Evolutionary conservation across 2,329 filamentous ascomycete genomes (phyloP).

Genomic region (Talaromyces sp.): DNA sequence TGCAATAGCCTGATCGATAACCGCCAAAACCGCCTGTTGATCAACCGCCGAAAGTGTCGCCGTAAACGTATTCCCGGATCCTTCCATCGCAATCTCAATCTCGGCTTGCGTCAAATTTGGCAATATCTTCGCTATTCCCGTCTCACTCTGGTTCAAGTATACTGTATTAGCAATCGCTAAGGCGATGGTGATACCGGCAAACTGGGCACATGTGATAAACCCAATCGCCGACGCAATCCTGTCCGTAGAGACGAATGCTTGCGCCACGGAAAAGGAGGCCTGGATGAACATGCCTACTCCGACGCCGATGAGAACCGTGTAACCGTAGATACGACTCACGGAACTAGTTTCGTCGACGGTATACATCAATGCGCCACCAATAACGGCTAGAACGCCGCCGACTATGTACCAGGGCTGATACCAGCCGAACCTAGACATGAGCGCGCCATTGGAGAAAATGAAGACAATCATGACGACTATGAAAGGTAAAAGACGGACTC

Average conservation of each 20-base stretch:
- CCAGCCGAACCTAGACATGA: constrained; percentile 22
- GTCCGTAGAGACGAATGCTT: neutral
- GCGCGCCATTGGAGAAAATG: constrained; percentile 22
- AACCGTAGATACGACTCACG: constrained; percentile 26
- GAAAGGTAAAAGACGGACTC: constrained; percentile 29
- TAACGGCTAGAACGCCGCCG: constrained; percentile 23
- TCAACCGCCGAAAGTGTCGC: neutral
- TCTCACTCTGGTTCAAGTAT: neutral
- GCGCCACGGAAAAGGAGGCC: constrained; percentile 21
- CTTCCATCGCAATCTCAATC: neutral
- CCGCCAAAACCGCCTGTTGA: neutral
- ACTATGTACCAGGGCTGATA: constrained; percentile 28
- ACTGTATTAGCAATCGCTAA: constrained; percentile 3
- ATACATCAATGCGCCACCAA: constrained; percentile 24
- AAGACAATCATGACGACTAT: constrained; percentile 22
- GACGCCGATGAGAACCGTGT: constrained; percentile 24
- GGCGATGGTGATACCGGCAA: neutral
- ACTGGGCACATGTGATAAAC: constrained; percentile 6
- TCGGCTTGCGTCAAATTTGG: neutral
- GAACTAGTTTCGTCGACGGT: constrained; percentile 21
- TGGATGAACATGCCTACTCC: constrained; percentile 23
- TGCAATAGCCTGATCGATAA: neutral
- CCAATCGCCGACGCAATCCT: neutral
- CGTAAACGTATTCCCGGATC: neutral
- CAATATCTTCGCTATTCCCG: neutral